Evolutionary conservation across 768 basidiomycete genomes (phyloP).

Genomic region (Suillus fuscotomentosus): DNA sequence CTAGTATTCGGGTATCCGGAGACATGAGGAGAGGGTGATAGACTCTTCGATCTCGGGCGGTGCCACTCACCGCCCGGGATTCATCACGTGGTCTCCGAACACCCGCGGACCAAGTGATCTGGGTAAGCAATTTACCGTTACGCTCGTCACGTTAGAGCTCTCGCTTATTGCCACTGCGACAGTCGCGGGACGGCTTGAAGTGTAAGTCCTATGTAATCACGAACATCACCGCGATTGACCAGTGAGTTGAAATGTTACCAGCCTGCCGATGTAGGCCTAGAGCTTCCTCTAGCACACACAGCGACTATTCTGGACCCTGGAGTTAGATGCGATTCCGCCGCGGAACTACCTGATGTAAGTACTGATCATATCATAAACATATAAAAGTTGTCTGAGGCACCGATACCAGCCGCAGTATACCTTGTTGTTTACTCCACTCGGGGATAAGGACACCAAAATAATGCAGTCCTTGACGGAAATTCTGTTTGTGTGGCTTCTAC

Average conservation of each 20-base stretch:
- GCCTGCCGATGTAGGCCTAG: not conserved
- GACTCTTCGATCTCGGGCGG: not conserved
- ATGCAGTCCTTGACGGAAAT: not conserved
- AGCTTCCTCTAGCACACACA: not conserved
- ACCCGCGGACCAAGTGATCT: not conserved
- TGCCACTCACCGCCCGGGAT: not conserved
- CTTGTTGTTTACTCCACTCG: not conserved
- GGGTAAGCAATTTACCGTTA: not conserved
- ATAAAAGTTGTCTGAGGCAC: not conserved
- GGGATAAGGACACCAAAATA: not conserved
- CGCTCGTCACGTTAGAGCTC: not conserved
- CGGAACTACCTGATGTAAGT: not conserved
- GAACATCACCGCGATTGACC: not conserved
- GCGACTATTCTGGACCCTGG: not conserved
- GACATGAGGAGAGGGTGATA: not conserved
- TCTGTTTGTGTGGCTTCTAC: not conserved
- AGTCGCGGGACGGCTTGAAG: not conserved
- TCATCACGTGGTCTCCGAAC: not conserved
- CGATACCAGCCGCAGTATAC: not conserved
- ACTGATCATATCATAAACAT: not conserved
- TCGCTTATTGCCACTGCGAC: not conserved
- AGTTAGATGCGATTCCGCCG: not conserved
- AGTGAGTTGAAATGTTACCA: not conserved
- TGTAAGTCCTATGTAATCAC: not conserved
- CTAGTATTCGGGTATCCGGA: not conserved